These are phyloP conservation scores for Colletotrichum destructivum DNA, from an alignment of 2,329 filamentous ascomycete species.

Conservation along the genomic window DNA sequence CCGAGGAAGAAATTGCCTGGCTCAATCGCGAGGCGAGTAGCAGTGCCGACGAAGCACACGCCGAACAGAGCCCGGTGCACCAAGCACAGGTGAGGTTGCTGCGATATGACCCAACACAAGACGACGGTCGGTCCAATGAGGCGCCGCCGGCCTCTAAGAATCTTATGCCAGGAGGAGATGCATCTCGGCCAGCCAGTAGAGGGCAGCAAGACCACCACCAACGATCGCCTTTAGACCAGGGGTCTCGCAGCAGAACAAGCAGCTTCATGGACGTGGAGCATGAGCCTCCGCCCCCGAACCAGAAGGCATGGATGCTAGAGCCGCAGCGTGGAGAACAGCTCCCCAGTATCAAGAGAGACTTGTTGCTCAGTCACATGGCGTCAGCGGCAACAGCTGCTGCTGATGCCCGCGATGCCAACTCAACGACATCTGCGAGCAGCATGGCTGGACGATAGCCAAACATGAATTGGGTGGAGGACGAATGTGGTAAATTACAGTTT, in stretches of 20 bases:
- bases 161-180: slow-evolving; percentile 34
- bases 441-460: slow-evolving; percentile 29
- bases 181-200: slow-evolving; percentile 39
- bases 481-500: neutral
- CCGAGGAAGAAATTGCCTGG: slow-evolving; percentile 73
- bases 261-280: slow-evolving; percentile 42
- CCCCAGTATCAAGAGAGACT: slow-evolving; percentile 43
- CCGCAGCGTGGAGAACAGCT: slow-evolving; percentile 38
- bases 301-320: slow-evolving; percentile 39
- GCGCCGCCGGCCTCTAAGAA: slow-evolving; percentile 22
- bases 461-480: neutral
- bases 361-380: slow-evolving; percentile 55
- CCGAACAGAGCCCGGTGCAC: slow-evolving; percentile 46
- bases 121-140: slow-evolving; percentile 32
- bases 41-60: slow-evolving; percentile 49
- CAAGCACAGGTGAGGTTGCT: slow-evolving; percentile 42
- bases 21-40: slow-evolving; percentile 51
- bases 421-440: slow-evolving; percentile 21
- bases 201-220: slow-evolving; percentile 35
- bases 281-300: slow-evolving; percentile 18
- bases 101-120: slow-evolving; percentile 40
- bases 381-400: slow-evolving; percentile 52
- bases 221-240: slow-evolving; percentile 32
- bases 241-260: slow-evolving; percentile 37
- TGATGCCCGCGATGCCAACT: slow-evolving; percentile 43